phyloP scores from a whole-genome alignment of 169 alveolate genomes.

The Plasmodium chabaudi region DNA sequence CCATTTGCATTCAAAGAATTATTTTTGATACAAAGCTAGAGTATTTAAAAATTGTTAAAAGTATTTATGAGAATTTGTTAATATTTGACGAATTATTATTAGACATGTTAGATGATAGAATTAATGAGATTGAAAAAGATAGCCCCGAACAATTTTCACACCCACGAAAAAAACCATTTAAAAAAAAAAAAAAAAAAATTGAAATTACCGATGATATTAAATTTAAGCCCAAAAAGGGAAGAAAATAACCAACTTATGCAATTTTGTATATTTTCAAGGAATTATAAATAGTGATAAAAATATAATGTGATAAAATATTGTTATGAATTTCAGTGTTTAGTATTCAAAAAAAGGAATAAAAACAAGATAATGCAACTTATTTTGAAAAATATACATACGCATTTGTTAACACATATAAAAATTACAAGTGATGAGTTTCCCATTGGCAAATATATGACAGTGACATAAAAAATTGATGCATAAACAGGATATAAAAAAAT shows the following conservation, averaged over 20 bases:
- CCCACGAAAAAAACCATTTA: constrained; percentile 58
- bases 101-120: constrained; percentile 32
- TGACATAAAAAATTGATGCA: no score
- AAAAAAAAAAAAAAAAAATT: constrained; percentile 52
- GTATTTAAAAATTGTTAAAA: constrained; percentile 43
- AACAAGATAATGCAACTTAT: neutral
- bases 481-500: neutral
- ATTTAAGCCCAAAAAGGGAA: constrained; percentile 2
- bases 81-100: constrained; percentile 45
- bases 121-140: constrained; percentile 25
- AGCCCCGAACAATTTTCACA: constrained; percentile 41
- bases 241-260: neutral
- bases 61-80: constrained; percentile 32
- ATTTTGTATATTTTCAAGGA: neutral
- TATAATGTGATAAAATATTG: no score
- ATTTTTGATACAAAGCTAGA: constrained; percentile 13
- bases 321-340: neutral
- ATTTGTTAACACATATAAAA: neutral
- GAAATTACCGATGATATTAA: constrained; percentile 41
- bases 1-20: constrained; percentile 26
- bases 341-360: no score
- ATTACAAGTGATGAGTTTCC: no score
- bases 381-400: neutral
- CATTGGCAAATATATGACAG: no score
- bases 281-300: no score